Evolutionary conservation across 1,284 basidiomycete genomes (phyloP).

Genomic region (Gomphus sp.): DNA sequence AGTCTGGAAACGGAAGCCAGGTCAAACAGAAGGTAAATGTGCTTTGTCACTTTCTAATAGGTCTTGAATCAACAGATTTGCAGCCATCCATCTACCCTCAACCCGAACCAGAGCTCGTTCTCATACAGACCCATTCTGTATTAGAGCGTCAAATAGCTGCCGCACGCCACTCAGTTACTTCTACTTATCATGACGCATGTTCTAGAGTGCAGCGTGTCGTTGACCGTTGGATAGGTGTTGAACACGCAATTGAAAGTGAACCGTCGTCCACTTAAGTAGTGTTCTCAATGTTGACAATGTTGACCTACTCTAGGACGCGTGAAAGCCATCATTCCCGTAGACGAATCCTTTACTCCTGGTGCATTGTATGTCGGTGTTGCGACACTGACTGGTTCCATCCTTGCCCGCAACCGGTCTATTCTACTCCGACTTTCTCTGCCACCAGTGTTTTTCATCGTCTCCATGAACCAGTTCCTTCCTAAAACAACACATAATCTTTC

Average conservation of each 20-base stretch:
- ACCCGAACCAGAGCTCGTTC: constrained; percentile 48
- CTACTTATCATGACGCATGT: constrained; percentile 46
- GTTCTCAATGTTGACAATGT: background rate
- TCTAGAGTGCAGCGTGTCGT: constrained; percentile 61
- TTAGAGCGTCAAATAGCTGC: constrained; percentile 66
- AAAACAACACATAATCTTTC: constrained; percentile 65
- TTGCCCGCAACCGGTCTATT: constrained; percentile 69
- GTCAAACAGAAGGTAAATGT: background rate
- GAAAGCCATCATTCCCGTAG: constrained; percentile 69
- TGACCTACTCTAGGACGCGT: constrained; percentile 48
- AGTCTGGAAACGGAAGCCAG: background rate
- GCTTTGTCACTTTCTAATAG: background rate
- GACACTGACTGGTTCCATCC: constrained; percentile 77
- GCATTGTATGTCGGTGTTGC: constrained; percentile 83
- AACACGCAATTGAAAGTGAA: constrained; percentile 77
- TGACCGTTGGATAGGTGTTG: constrained; percentile 72
- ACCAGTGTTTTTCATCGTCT: constrained; percentile 54
- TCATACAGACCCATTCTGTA: constrained; percentile 63
- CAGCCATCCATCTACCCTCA: constrained; percentile 76
- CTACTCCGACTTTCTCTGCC: constrained; percentile 62
- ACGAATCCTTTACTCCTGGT: constrained; percentile 80
- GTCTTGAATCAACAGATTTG: background rate
- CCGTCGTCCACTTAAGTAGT: constrained; percentile 15
- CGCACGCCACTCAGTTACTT: constrained; percentile 47
- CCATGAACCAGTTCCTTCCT: constrained; percentile 74